Evolutionary conservation across 225 moss, liverwort and hornwort genomes (phyloP), one percentile per base, ranked within the genome.

Genomic region (Thuidium tamariscinum): DNA sequence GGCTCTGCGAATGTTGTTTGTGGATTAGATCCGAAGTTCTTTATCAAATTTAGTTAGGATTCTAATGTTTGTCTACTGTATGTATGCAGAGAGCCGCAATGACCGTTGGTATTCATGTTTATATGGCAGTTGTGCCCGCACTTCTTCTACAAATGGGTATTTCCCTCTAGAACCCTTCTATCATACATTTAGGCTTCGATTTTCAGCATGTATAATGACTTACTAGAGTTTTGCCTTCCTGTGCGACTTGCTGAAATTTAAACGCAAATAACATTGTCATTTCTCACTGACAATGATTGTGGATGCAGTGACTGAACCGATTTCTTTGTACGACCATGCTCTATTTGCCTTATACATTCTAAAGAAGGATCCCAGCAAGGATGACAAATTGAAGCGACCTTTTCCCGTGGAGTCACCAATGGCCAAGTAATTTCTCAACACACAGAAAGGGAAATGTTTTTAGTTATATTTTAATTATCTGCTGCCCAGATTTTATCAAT

Each of bases 61-160:
- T 72, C 60, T 79, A 76, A 82, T 42, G 60, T 71, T 32, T 11
- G 16, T 56, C 41, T 60, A 36, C 42, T 87, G 52, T 86, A 87
- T 87, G 34, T 88, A 90, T 89, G 52, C 94, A 96, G 96, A 94
- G 94, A 89, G 94, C 96, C 37, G 93, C 84, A 66, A 81, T 96
- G 77, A 95, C 96, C 39, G 79, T 95, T 57, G 95, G 90, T 68
- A 96, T 96, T 34, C 96, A 96, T 85, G 90, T 92, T 25, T 96
- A 96, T 83, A 92, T 96, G 96, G 90, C 89, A 79, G 96, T 94
- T 60, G 95, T 96, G 73, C 96, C 96, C 59, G 95, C 96, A n/a
- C 92, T 96, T 77, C 82, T 96, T 61, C 76, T 96, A 48, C 96
- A 95, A 90, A 89, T 95, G 91, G 95, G 96, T 96, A 86, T 30